These are phyloP conservation scores for Pseudognaphalium luteoalbum DNA, from an alignment of 129 eudicot species.

Conservation along the genomic window DNA sequence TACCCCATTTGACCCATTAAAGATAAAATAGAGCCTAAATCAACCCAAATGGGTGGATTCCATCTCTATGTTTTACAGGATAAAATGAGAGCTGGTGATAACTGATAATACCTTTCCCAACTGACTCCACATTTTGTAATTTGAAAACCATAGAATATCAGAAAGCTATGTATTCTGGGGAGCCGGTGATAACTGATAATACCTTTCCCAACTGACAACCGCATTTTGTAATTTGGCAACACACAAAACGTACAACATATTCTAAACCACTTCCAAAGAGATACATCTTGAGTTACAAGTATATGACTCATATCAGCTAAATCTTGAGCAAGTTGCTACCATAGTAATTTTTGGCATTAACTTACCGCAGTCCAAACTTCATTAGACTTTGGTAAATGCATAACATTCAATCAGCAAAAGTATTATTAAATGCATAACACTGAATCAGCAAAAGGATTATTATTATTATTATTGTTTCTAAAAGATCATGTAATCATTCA, in stretches of 20 bases:
- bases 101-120: neutral
- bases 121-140: neutral
- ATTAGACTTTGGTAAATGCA: too few relatives aligned
- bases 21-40: neutral
- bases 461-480: too few relatives aligned
- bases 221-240: neutral
- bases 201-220: neutral
- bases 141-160: neutral
- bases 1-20: neutral
- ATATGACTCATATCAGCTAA: neutral
- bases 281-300: neutral
- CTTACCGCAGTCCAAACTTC: neutral
- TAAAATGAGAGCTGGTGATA: neutral
- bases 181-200: neutral
- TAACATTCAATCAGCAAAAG: too few relatives aligned
- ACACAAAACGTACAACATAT: neutral
- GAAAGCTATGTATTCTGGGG: neutral
- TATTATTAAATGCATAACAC: too few relatives aligned
- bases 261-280: neutral
- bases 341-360: neutral
- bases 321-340: neutral
- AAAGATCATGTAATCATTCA: too few relatives aligned
- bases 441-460: too few relatives aligned
- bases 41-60: neutral
- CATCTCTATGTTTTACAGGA: too few relatives aligned